phyloP scores from a whole-genome alignment of 2,329 filamentous ascomycete species.

The Cordyceps militaris region DNA sequence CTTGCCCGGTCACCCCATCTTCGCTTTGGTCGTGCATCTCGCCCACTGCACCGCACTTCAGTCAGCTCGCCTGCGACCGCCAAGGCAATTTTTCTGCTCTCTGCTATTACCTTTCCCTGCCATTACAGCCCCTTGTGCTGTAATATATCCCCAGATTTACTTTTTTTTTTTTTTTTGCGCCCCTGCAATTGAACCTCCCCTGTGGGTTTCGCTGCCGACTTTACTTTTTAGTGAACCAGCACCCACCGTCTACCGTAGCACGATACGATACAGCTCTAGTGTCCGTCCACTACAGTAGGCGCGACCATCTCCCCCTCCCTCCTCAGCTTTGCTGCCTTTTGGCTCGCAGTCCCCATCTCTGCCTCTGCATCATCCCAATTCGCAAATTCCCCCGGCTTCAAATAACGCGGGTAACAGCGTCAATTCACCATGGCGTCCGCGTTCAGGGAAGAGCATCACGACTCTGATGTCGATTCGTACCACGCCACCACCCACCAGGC shows the following conservation, averaged over 20 bases:
- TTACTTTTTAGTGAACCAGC: background rate
- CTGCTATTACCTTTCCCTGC: background rate
- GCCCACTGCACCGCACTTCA: background rate
- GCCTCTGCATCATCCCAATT: slow-evolving; percentile 1
- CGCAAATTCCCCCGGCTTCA: background rate
- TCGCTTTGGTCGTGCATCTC: slow-evolving; percentile 4
- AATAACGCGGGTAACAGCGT: background rate
- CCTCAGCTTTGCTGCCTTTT: background rate
- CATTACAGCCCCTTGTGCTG: background rate
- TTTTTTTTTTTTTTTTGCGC: background rate
- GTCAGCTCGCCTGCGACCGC: background rate
- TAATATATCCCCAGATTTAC: slow-evolving; percentile 5
- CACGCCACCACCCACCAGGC: background rate
- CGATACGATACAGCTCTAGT: background rate
- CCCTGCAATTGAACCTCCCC: background rate
- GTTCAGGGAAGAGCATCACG: slow-evolving; percentile 6
- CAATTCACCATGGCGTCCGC: slow-evolving; percentile 10
- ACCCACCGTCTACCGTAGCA: background rate
- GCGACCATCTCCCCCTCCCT: background rate
- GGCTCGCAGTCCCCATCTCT: background rate
- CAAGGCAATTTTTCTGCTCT: background rate
- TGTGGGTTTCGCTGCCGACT: background rate
- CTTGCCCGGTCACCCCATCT: background rate
- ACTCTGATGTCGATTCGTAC: background rate
- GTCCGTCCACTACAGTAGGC: background rate